Base-by-base conservation (phyloP, 345 rosid genomes). In the Diplotaxis tenuifolia region DNA sequence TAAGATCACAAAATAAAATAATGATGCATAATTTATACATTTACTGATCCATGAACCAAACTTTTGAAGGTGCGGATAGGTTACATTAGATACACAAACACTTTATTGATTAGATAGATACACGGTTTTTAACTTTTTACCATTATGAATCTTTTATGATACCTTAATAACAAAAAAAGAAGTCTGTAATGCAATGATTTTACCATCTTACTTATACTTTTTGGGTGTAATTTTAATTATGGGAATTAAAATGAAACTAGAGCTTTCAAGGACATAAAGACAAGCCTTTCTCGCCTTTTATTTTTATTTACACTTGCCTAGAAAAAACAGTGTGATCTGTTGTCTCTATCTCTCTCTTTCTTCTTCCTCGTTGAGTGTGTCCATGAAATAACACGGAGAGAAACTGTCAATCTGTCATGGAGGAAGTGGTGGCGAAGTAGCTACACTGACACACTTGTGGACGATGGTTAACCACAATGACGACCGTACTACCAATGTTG, bases 351-450 rank as follows among this genome's bases (percentile, higher is more conserved):
- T 50, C 22, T 10, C 58, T 57, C 64, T 57, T 31, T 22, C 27
- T 14, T 29, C 32, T 15, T 45, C 69, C 65, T 72, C 69, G 70
- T 72, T 57, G 58, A 54, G 74, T 69, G 79, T 75, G 70, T 75
- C 62, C 34, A 40, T 62, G 68, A 66, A 59, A 31, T 60, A 56
- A 64, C 70, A 75, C 77, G 72, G 56, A 61, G 57, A 63, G 68
- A 62, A 20, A 62, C 59, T 53, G 59, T n/a, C n/a, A n/a, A n/a
- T n/a, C n/a, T n/a, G n/a, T 75, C 65, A 77, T 34, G n/a, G n/a
- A n/a, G n/a, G n/a, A n/a, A n/a, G n/a, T n/a, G 86, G 59, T 78
- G 82, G 69, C 59, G 85, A 79, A 82, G 87, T 85, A 89, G 90
- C 84, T 60, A 78, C 82, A 52, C 62, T 65, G 47, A 49, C 25